phyloP scores from a whole-genome alignment of 495 filamentous ascomycete genomes.

The Aspergillus nanangensis region DNA sequence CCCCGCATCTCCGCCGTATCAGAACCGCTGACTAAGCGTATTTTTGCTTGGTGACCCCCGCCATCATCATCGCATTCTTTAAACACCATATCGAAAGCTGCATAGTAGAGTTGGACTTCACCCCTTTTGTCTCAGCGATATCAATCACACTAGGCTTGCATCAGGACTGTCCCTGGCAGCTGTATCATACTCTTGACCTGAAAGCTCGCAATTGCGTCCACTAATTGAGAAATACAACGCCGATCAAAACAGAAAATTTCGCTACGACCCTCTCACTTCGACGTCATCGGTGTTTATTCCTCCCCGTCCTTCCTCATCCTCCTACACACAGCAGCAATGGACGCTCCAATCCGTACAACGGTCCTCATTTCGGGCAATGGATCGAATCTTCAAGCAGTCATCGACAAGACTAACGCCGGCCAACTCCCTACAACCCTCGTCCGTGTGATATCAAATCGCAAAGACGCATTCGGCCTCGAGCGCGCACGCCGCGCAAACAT shows the following conservation, averaged over 20 bases:
- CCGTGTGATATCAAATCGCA: constrained; percentile 79
- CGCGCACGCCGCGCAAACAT: constrained; percentile 68
- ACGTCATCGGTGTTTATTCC: too few species aligned
- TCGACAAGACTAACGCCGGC: constrained; percentile 59
- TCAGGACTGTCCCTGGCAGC: too few species aligned
- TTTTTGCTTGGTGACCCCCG: background rate
- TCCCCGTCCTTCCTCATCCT: background rate
- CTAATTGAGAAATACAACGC: background rate
- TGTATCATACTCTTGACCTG: too few species aligned
- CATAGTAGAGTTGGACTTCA: background rate
- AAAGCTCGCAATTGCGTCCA: background rate
- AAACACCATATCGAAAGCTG: too few species aligned
- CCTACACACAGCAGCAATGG: constrained; percentile 16
- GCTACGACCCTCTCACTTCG: too few species aligned
- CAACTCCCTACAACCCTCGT: constrained; percentile 61
- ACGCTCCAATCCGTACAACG: constrained; percentile 41
- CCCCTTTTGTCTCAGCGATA: too few species aligned
- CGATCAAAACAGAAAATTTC: background rate
- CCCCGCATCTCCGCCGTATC: background rate
- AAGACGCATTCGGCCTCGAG: constrained; percentile 70
- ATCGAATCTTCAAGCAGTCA: constrained; percentile 86
- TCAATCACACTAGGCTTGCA: too few species aligned
- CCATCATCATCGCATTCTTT: too few species aligned
- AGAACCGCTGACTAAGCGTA: background rate
- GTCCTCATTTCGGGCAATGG: constrained; percentile 77